Percentiles rank a stretch among this genome's conserved stretches.
Evolutionary conservation across 2,329 filamentous ascomycete species (phyloP).

Genomic region (Paramyrothecium sp.): DNA sequence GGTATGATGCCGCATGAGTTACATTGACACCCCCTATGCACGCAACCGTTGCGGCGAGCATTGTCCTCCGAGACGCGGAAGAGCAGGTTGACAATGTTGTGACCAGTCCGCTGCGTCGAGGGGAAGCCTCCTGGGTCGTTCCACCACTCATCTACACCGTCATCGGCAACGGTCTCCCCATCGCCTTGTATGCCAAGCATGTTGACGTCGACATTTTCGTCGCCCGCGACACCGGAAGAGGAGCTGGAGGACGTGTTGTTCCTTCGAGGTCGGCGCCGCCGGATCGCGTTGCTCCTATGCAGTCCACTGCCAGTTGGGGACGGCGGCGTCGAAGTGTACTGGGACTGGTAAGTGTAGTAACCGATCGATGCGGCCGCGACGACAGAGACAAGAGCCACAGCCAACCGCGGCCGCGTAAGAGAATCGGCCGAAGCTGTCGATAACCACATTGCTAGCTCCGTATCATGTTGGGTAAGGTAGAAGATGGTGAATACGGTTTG

Average conservation of each 20-base stretch:
- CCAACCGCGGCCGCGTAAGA: constrained; percentile 52
- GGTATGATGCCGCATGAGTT: constrained; percentile 86
- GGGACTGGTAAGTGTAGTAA: constrained; percentile 55
- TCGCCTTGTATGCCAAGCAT: constrained; percentile 27
- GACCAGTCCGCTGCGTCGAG: constrained; percentile 55
- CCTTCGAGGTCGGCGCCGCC: constrained; percentile 42
- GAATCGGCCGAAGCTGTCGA: constrained; percentile 51
- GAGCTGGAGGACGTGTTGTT: constrained; percentile 40
- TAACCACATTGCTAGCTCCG: constrained; percentile 41
- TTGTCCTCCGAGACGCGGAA: constrained; percentile 95
- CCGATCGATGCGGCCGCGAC: constrained; percentile 55
- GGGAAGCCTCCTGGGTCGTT: constrained; percentile 40
- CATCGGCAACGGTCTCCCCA: constrained; percentile 36
- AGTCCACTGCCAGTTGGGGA: constrained; percentile 36
- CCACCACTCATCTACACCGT: constrained; percentile 50
- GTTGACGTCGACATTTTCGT: constrained; percentile 42
- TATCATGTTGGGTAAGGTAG: constrained; percentile 10
- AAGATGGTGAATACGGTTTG: constrained; percentile 26
- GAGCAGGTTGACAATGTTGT: constrained; percentile 80
- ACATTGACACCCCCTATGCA: constrained; percentile 89
- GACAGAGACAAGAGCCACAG: constrained; percentile 55
- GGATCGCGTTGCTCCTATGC: constrained; percentile 67
- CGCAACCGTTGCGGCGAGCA: constrained; percentile 80
- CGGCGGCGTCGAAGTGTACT: constrained; percentile 10
- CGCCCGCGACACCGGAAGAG: constrained; percentile 36